These are phyloP conservation scores for Yamadazyma pseudoaaseri DNA, from an alignment of 1,139 yeast species.

Conservation along the genomic window DNA sequence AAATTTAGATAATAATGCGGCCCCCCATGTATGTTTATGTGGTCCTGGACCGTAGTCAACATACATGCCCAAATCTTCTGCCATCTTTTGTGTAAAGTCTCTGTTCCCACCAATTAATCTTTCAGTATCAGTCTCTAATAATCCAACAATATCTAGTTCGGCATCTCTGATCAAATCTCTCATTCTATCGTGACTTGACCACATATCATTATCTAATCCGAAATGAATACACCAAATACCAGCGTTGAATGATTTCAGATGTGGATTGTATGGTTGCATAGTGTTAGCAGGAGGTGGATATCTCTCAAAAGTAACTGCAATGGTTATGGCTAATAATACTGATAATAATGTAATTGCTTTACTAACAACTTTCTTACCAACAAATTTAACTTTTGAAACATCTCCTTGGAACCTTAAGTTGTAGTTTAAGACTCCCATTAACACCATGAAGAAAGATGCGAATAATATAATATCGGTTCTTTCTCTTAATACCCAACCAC, in stretches of 20 bases:
- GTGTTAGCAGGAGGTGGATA: conserved; percentile 50
- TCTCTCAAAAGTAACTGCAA: conserved; percentile 52
- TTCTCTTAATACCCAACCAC: conserved; percentile 84
- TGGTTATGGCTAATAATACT: conserved; percentile 30
- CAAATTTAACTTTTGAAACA: conserved; percentile 20
- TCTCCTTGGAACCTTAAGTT: conserved; percentile 23
- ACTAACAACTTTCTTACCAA: conserved; percentile 20
- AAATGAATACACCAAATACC: conserved; percentile 99
- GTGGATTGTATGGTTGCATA: conserved; percentile 66
- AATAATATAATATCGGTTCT: conserved; percentile 74
- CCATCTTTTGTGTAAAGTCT: conserved; percentile 86
- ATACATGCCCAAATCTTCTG: conserved; percentile 92
- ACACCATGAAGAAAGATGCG: conserved; percentile 43
- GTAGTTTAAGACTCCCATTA: conserved; percentile 36
- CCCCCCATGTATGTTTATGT: conserved; percentile 97
- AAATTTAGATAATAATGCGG: conserved; percentile 86
- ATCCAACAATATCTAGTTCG: conserved; percentile 86
- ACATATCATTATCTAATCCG: conserved; percentile 95
- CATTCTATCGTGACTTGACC: conserved; percentile 96
- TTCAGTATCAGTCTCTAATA: conserved; percentile 91
- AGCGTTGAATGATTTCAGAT: conserved; percentile 73
- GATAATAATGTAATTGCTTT: conserved; percentile 26
- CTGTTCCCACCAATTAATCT: conserved; percentile 93
- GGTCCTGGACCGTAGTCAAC: conserved; percentile 98
- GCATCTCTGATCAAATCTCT: conserved; percentile 76